Evolutionary conservation across 176 grass and related monocot species (phyloP).

Genomic region (Lolium perenne): DNA sequence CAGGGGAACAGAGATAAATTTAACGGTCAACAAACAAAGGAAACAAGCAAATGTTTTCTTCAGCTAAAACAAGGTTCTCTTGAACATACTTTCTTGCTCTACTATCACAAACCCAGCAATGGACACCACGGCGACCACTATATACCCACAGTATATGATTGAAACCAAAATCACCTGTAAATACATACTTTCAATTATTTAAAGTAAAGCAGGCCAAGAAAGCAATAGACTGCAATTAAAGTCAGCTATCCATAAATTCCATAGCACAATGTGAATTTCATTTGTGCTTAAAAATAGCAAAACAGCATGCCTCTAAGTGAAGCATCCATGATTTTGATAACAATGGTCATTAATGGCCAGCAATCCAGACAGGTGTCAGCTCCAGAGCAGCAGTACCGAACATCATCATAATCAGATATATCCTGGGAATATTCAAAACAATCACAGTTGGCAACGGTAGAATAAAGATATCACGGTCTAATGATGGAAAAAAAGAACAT

Average conservation of each 20-base stretch:
- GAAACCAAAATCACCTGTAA: constrained; percentile 95
- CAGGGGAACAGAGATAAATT: constrained; percentile 29
- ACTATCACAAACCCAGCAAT: constrained; percentile 98
- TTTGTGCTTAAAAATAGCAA: neutral
- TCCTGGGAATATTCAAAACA: constrained; percentile 58
- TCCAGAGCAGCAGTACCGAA: constrained; percentile 95
- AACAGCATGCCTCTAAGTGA: constrained; percentile 81
- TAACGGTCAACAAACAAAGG: constrained; percentile 8
- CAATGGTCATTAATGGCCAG: constrained; percentile 98
- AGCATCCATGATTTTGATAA: constrained; percentile 86
- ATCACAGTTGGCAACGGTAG: neutral
- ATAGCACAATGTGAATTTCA: neutral
- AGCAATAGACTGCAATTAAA: neutral
- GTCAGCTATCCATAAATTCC: neutral
- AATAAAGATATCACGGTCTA: neutral
- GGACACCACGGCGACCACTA: constrained; percentile 93
- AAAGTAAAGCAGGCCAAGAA: constrained; percentile 12
- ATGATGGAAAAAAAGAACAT: neutral
- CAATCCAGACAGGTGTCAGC: constrained; percentile 83
- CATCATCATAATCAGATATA: constrained; percentile 99
- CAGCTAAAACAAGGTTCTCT: constrained; percentile 8
- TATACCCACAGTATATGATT: constrained; percentile 97
- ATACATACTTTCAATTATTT: constrained; percentile 4
- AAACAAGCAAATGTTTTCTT: constrained; percentile 24
- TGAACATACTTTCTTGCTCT: constrained; percentile 79